A percentile compares a stretch with the other conserved stretches of the same genome.
Conservation (phyloP, 2,329 filamentous ascomycete genomes). For the Botrytis aclada region DNA sequence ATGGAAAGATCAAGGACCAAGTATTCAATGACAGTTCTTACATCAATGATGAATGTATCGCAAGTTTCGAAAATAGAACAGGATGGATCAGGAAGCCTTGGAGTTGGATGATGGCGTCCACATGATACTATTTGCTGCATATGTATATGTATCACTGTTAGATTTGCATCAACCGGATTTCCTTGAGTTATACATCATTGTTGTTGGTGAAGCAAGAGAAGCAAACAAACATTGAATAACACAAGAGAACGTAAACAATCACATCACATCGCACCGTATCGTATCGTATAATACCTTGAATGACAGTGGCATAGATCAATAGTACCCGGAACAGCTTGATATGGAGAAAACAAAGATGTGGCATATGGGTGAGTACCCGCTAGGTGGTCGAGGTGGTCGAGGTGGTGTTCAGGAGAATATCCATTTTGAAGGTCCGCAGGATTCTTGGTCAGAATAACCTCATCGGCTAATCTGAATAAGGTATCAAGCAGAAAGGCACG, state of each 20-base stretch:
- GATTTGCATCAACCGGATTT: neutral
- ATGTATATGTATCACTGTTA: neutral
- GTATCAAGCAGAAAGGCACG: neutral
- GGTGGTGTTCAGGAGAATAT: neutral
- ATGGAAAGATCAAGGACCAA: neutral
- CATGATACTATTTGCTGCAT: neutral
- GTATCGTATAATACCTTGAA: neutral
- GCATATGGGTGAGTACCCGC: neutral
- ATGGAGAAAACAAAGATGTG: neutral
- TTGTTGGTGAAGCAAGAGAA: neutral
- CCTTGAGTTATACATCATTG: neutral
- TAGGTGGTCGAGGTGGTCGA: neutral
- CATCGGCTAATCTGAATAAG: neutral
- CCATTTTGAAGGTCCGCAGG: neutral
- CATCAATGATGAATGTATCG: neutral
- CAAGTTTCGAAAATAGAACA: constrained; percentile 5
- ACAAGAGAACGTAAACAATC: neutral
- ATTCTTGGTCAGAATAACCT: neutral
- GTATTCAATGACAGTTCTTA: neutral
- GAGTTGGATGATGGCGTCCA: neutral
- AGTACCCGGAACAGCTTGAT: neutral
- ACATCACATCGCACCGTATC: neutral
- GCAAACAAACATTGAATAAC: constrained; percentile 6
- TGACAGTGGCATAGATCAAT: neutral
- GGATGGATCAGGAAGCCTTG: neutral